Base-by-base conservation (phyloP, 2,329 filamentous ascomycete genomes). In the Nemania sp. region DNA sequence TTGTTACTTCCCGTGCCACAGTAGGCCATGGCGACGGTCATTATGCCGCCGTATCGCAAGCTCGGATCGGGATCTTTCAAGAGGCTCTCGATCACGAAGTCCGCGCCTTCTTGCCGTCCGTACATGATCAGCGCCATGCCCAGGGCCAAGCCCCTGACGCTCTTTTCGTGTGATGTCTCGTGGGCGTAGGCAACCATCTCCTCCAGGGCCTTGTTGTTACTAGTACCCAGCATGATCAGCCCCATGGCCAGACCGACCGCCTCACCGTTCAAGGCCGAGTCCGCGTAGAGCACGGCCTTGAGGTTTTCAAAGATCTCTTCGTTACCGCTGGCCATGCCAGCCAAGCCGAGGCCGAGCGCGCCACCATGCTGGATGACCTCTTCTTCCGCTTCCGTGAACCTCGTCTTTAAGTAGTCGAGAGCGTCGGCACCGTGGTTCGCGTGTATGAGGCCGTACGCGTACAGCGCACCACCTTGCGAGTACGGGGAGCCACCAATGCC, bases 81-180 rank as follows among this genome's bases (percentile, higher is more conserved):
- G 2, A 99, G 85, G 42, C 90, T 91, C 68, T 96, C 93, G 62
- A 99, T 95, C 64, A 97, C 83, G 67, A 94, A 89, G 72, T 99
- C 94, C 11, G 94, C 94, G 60, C 88, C 88, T 73, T 99, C 94
- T 74, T 97, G 92, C 56, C 91, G 89, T 42, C 89, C 91, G 66
- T 94, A 99, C 93, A 97, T 97, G 77, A 99, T 96, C 55, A 99
- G 79, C 9, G 94, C 91, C 91, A 99, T 97, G 54, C 94, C 94
- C 62, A 99, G 83, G 26, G 94, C 93, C 55, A 97, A 84, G 69
- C 94, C 94, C 44, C 94, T 91, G 20, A 99, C 91, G 68, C 96
- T 97, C 82, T 99, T 99, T 78, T 99, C 94, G 75, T 99, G 94
- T 58, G 95, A 93, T 1, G 94, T 99, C 64, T 99, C 94, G 68